These are phyloP conservation scores for Colletotrichum tofieldiae DNA, from an alignment of 2,329 filamentous ascomycete species.

Conservation along the genomic window DNA sequence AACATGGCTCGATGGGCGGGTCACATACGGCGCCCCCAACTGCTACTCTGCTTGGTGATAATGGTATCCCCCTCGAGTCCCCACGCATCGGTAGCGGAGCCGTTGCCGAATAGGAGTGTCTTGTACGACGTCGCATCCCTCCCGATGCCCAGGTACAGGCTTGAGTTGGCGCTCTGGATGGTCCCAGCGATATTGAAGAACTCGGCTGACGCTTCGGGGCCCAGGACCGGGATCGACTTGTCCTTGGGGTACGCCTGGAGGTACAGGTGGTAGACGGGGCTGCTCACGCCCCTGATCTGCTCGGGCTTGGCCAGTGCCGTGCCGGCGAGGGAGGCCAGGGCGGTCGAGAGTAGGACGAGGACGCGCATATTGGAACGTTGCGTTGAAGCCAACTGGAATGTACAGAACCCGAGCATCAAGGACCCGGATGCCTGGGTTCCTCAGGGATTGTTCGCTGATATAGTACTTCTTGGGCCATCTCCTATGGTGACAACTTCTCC, in stretches of 20 bases:
- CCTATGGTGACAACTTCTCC: background rate
- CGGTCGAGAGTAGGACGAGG: slow-evolving; percentile 33
- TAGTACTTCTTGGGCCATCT: background rate
- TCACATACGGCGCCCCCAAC: slow-evolving; percentile 58
- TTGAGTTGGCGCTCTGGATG: slow-evolving; percentile 66
- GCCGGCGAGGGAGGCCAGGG: slow-evolving; percentile 21
- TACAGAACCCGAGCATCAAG: background rate
- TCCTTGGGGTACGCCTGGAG: slow-evolving; percentile 63
- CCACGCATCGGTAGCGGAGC: slow-evolving; percentile 64
- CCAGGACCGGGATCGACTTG: slow-evolving; percentile 63
- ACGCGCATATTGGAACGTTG: slow-evolving; percentile 34
- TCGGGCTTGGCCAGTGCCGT: slow-evolving; percentile 58
- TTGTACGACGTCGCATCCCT: slow-evolving; percentile 65
- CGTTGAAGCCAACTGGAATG: background rate
- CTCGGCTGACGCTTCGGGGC: slow-evolving; percentile 64
- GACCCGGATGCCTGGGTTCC: no score
- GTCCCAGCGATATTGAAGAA: slow-evolving; percentile 65
- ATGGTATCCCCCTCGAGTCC: slow-evolving; percentile 63
- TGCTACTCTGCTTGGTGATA: slow-evolving; percentile 61
- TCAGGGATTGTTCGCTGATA: background rate
- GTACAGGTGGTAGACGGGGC: slow-evolving; percentile 68
- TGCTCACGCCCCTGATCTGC: slow-evolving; percentile 65
- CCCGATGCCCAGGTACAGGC: slow-evolving; percentile 64
- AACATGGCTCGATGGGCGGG: background rate
- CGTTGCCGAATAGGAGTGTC: slow-evolving; percentile 62